Conservation (phyloP, 2,329 filamentous ascomycete genomes). For the Bipolaris victoriae region DNA sequence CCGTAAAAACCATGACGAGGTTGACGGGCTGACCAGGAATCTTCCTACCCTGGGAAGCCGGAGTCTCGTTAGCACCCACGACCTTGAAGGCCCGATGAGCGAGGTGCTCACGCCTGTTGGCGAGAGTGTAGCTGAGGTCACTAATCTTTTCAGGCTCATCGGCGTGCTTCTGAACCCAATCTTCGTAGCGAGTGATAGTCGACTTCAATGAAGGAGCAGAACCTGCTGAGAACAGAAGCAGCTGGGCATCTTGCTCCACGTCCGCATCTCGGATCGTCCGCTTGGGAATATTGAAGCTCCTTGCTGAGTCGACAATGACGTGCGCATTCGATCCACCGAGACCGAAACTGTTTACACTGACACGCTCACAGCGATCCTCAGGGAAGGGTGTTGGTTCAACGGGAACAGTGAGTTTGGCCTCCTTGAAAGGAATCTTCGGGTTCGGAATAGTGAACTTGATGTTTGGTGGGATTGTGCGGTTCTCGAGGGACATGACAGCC, state of each 20-base stretch:
- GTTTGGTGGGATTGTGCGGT: constrained; percentile 41
- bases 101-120: constrained; percentile 16
- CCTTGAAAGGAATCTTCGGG: constrained; percentile 21
- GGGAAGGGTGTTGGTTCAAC: constrained; percentile 14
- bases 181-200: neutral
- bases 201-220: constrained; percentile 16
- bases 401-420: constrained; percentile 18
- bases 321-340: constrained; percentile 22
- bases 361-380: constrained; percentile 6
- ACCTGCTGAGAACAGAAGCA: constrained; percentile 28
- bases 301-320: constrained; percentile 19
- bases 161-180: neutral
- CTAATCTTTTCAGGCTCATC: neutral
- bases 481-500: constrained; percentile 47
- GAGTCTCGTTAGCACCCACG: neutral
- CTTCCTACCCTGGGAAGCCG: neutral
- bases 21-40: neutral
- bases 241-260: constrained; percentile 1
- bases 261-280: neutral
- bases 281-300: neutral
- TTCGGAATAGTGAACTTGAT: constrained; percentile 26
- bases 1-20: constrained; percentile 31
- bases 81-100: constrained; percentile 19
- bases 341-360: constrained; percentile 24
- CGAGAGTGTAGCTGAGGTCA: constrained; percentile 27